Percentiles rank a stretch among this genome's conserved stretches.
These are phyloP conservation scores for Ustilaginoidea virens DNA, from an alignment of 2,329 filamentous ascomycete species.

Conservation along the genomic window DNA sequence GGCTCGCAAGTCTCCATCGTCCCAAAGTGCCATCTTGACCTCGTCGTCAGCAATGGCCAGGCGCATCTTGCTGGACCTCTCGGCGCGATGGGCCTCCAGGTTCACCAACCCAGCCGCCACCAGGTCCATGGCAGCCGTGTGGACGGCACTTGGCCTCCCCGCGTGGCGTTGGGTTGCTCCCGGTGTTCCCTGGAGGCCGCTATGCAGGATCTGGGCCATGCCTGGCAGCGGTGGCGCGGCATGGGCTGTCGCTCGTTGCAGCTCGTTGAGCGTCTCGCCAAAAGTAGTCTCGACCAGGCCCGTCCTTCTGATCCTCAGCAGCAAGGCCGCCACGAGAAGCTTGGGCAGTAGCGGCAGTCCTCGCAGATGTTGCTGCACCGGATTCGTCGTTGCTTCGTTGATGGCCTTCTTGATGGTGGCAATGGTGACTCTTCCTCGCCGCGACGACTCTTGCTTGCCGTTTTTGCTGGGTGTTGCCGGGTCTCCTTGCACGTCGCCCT, in stretches of 20 bases:
- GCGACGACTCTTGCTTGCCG: slow-evolving; percentile 12
- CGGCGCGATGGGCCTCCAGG: slow-evolving; percentile 64
- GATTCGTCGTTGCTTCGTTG: slow-evolving; percentile 84
- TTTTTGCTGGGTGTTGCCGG: slow-evolving; percentile 47
- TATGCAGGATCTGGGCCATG: slow-evolving; percentile 20
- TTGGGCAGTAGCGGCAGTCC: slow-evolving; percentile 70
- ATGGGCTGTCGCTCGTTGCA: slow-evolving; percentile 23
- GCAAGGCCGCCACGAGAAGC: slow-evolving; percentile 67
- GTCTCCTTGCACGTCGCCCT: slow-evolving; percentile 44
- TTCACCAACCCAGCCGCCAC: slow-evolving; percentile 79
- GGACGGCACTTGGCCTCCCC: slow-evolving; percentile 30
- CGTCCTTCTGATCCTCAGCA: slow-evolving; percentile 65
- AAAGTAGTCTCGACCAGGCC: slow-evolving; percentile 78
- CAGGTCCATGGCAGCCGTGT: slow-evolving; percentile 64
- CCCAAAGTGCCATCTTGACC: slow-evolving; percentile 71
- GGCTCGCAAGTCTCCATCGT: slow-evolving; percentile 74
- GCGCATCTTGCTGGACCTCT: slow-evolving; percentile 75
- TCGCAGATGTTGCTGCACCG: slow-evolving; percentile 77
- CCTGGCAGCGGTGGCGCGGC: slow-evolving; percentile 19
- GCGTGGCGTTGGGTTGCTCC: slow-evolving; percentile 13
- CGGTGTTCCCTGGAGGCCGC: slow-evolving; percentile 13
- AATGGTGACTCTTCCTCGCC: slow-evolving; percentile 60
- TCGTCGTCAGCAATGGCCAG: slow-evolving; percentile 84
- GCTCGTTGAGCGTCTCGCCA: slow-evolving; percentile 77
- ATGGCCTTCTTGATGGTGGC: slow-evolving; percentile 89